These are phyloP conservation scores for Fusarium udum DNA, from an alignment of 2,329 filamentous ascomycete species.

Conservation along the genomic window DNA sequence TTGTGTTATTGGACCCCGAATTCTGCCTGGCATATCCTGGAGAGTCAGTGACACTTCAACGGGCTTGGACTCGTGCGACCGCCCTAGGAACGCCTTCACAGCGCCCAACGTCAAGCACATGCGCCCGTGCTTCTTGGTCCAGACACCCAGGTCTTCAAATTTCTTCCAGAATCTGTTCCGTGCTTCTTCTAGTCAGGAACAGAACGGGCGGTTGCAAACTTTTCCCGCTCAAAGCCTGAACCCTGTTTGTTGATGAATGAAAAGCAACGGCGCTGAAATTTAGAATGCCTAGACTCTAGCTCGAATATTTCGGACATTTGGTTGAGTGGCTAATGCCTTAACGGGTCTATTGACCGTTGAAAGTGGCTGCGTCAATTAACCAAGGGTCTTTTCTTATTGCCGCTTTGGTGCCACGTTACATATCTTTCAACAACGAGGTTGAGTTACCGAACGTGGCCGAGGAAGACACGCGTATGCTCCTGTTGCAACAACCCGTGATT, in stretches of 20 bases:
- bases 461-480: background rate
- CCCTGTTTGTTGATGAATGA: slow-evolving; percentile 7
- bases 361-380: background rate
- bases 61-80: slow-evolving; percentile 2
- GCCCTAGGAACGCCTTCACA: background rate
- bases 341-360: background rate
- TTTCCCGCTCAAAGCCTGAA: slow-evolving; percentile 5
- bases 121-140: slow-evolving; percentile 17
- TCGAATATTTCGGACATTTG: slow-evolving; percentile 13
- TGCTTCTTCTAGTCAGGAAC: slow-evolving; percentile 11
- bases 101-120: background rate
- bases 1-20: slow-evolving; percentile 11
- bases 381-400: background rate
- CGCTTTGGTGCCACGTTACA: background rate
- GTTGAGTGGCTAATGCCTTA: background rate
- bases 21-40: slow-evolving; percentile 26
- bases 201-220: background rate
- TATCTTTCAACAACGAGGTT: background rate
- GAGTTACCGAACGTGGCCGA: background rate
- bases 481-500: background rate
- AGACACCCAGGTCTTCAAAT: background rate
- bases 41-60: background rate
- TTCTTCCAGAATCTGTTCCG: slow-evolving; percentile 2
- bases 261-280: background rate
- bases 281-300: slow-evolving; percentile 1